Conservation (phyloP, 805 yeast genomes). For the Yarrowia porcina region DNA sequence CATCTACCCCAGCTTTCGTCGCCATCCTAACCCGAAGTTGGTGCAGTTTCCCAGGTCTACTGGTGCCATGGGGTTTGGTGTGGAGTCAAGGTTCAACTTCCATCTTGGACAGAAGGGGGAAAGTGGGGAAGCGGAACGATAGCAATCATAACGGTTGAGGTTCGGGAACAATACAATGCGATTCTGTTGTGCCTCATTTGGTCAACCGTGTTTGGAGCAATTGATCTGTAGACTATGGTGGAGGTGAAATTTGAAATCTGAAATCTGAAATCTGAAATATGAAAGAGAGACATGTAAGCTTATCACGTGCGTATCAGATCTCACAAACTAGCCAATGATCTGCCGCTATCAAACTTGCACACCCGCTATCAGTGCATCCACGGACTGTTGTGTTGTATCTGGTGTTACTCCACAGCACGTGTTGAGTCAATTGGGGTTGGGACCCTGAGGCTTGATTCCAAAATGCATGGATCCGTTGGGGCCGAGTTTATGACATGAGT, state of each 20-base stretch:
- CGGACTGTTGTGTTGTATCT: not conserved
- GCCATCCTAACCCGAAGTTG: too few relatives aligned
- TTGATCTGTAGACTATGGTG: not conserved
- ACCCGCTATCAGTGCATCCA: not conserved
- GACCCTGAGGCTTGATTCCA: not conserved
- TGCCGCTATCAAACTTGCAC: not conserved
- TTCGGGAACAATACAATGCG: not conserved
- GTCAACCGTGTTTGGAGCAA: not conserved
- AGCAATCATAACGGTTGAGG: not conserved
- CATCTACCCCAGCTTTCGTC: not conserved
- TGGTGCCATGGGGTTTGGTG: too few relatives aligned
- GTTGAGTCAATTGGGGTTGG: slow-evolving; percentile 23
- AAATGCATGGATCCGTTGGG: not conserved
- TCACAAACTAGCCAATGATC: not conserved
- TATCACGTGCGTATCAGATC: not conserved
- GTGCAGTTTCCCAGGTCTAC: too few relatives aligned
- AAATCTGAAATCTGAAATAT: too few relatives aligned
- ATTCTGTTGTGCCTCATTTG: not conserved
- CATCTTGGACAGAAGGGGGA: not conserved
- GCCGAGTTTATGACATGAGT: not conserved
- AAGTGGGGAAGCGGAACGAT: not conserved
- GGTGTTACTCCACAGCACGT: slow-evolving; percentile 12
- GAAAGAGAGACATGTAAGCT: not conserved
- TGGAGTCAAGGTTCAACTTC: slow-evolving; percentile 1
- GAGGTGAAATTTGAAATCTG: too few relatives aligned